phyloP scores from a whole-genome alignment of 1,139 yeast species.

The Sugiyamaella castrensis region DNA sequence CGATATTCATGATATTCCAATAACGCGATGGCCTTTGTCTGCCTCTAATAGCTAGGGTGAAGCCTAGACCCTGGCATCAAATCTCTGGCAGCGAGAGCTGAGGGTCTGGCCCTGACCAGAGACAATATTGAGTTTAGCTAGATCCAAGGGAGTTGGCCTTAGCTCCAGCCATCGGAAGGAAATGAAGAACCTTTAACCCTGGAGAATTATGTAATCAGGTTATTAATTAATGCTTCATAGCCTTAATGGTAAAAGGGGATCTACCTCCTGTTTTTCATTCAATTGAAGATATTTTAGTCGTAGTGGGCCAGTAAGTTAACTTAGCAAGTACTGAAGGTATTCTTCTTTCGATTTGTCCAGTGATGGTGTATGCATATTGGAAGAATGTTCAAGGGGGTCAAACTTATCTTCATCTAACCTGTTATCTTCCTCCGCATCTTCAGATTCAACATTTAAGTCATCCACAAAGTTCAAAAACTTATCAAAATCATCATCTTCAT shows the following conservation, averaged over 20 bases:
- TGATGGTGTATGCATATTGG: not conserved
- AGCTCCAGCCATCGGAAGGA: too few relatives aligned
- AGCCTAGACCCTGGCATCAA: not conserved
- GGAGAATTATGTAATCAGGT: too few relatives aligned
- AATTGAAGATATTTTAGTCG: too few relatives aligned
- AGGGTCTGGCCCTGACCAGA: too few relatives aligned
- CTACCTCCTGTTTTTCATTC: too few relatives aligned
- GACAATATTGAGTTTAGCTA: too few relatives aligned
- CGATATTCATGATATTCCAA: too few relatives aligned
- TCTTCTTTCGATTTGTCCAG: slow-evolving; percentile 22
- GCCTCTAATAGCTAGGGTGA: not conserved
- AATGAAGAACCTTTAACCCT: too few relatives aligned
- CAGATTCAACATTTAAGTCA: not conserved
- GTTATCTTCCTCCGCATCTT: not conserved
- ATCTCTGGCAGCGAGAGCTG: too few relatives aligned
- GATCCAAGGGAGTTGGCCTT: too few relatives aligned
- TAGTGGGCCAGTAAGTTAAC: slow-evolving; percentile 11
- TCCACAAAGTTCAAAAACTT: slow-evolving; percentile 30
- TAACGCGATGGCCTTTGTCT: not conserved
- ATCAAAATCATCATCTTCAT: slow-evolving; percentile 32
- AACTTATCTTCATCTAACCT: not conserved
- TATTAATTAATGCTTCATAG: too few relatives aligned
- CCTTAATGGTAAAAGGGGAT: too few relatives aligned
- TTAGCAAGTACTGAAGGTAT: slow-evolving; percentile 28
- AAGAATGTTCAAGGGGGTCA: slow-evolving; percentile 1